Conservation (phyloP, 352 stramenopile genomes). For the Globisporangium paddicum region DNA sequence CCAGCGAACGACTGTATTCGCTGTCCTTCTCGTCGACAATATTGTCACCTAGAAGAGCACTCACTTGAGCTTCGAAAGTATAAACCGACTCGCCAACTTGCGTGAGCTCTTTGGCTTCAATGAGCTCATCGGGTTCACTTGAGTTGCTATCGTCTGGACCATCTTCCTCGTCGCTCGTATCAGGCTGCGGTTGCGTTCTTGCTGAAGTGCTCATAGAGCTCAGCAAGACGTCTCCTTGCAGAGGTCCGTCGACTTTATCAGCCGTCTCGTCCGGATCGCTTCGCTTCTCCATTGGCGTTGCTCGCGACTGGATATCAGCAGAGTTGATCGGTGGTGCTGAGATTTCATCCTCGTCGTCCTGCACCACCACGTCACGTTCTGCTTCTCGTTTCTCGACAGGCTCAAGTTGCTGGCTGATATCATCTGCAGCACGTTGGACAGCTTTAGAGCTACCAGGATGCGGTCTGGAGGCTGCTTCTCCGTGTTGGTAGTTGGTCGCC, state of each 20-base stretch:
- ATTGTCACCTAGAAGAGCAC: background rate
- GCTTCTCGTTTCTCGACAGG: background rate
- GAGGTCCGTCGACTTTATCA: background rate
- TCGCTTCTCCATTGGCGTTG: background rate
- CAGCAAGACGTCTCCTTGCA: background rate
- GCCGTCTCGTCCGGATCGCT: background rate
- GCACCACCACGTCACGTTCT: background rate
- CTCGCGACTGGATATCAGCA: background rate
- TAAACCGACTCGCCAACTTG: background rate
- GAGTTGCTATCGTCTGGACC: background rate
- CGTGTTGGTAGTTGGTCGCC: background rate
- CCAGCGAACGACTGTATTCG: conserved; percentile 21
- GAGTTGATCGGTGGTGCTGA: background rate
- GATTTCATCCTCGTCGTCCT: background rate
- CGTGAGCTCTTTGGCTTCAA: background rate
- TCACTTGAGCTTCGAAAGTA: background rate
- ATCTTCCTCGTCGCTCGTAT: conserved; percentile 3
- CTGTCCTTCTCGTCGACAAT: conserved; percentile 4
- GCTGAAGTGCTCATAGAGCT: background rate
- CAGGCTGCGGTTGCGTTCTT: background rate
- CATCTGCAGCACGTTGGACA: background rate
- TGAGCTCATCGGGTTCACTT: background rate
- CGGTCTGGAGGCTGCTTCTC: background rate
- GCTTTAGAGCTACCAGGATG: background rate
- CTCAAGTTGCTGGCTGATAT: background rate